Conservation (phyloP, 1,284 basidiomycete genomes). For the Irpex lacteus region DNA sequence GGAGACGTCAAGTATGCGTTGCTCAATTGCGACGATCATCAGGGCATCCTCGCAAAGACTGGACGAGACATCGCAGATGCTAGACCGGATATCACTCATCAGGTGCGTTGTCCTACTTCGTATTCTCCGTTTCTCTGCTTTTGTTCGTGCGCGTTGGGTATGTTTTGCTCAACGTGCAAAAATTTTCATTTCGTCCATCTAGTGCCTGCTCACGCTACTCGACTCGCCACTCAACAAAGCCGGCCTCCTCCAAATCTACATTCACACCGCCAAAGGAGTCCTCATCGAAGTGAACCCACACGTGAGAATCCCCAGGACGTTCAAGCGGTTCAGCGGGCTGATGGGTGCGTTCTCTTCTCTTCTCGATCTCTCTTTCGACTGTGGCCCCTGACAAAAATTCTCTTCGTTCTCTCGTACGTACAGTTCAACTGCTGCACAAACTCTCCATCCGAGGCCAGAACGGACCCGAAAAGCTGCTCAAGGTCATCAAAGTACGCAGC, state of each 20-base stretch:
- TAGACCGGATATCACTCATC: conserved; percentile 97
- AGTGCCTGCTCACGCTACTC: conserved; percentile 95
- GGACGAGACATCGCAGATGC: conserved; percentile 98
- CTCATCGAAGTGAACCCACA: conserved; percentile 99
- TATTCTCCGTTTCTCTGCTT: no score
- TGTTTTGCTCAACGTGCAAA: background rate
- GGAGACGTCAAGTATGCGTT: conserved; percentile 94
- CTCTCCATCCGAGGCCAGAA: conserved; percentile 95
- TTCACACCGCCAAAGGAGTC: conserved; percentile 95
- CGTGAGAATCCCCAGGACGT: conserved; percentile 96
- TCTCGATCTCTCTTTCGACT: background rate
- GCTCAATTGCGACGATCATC: conserved; percentile 98
- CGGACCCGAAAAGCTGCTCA: conserved; percentile 94
- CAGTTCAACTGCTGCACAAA: conserved; percentile 97
- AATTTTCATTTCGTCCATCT: no score
- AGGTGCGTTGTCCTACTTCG: conserved; percentile 62
- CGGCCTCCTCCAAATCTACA: conserved; percentile 95
- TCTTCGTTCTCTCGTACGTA: no score
- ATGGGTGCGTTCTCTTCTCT: conserved; percentile 72
- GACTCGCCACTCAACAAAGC: conserved; percentile 99
- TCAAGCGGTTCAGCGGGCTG: conserved; percentile 97
- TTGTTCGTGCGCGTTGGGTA: background rate
- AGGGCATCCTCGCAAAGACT: conserved; percentile 97
- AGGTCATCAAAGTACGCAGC: conserved; percentile 83
- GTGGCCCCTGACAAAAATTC: background rate